Base-by-base conservation (phyloP, 371 early-diverging fungal species). In the Nematocida minor region DNA sequence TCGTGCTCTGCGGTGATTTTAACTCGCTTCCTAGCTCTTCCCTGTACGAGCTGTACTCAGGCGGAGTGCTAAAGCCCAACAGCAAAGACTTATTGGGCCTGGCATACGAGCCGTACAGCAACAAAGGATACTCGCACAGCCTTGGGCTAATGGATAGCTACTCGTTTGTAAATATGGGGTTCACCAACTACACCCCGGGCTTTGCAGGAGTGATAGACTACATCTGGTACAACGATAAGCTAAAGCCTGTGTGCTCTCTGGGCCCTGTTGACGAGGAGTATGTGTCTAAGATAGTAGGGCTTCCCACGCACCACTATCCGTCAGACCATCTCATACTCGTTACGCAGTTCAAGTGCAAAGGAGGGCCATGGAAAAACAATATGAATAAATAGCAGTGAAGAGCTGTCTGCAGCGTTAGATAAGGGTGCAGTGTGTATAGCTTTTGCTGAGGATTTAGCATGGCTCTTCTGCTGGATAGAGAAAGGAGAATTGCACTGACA, bases 191-290 rank as follows among this genome's bases (percentile, higher is more conserved):
- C 83, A 94, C 93, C 7, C 93, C 95, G 0, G 83, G 84, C 0
- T 97, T 92, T 80, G 89, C 87, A 67, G 96, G 93, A 0, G 91
- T 91, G 20, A 91, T 98, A 80, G 97, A 97, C 86, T 96, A 95
- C 82, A 91, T 97, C 69, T 97, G 94, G 91, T 91, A 91, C 86
- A 87, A 91, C 3, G 88, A 88, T 48, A 88, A 87, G 48, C 88
- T 91, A 31, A 83, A 92, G 36, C 86, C 88, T 22, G 88, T 90
- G n/a, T 87, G 90, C 22, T 93, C 94, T 0, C 81, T 94, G 20
- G 84, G 95, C 63, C 91, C 91, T 2, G 87, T 90, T 25, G 89
- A 96, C 6, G 93, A 92, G 68, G 87, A 87, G 51, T 90, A 90
- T 66, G 93, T 92, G 83, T 81, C 89, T 49, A 84, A 82, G 16